Percentiles rank a stretch among this genome's conserved stretches.
phyloP scores from a whole-genome alignment of 108 stramenopile species.

The Stephanodiscus triporus region DNA sequence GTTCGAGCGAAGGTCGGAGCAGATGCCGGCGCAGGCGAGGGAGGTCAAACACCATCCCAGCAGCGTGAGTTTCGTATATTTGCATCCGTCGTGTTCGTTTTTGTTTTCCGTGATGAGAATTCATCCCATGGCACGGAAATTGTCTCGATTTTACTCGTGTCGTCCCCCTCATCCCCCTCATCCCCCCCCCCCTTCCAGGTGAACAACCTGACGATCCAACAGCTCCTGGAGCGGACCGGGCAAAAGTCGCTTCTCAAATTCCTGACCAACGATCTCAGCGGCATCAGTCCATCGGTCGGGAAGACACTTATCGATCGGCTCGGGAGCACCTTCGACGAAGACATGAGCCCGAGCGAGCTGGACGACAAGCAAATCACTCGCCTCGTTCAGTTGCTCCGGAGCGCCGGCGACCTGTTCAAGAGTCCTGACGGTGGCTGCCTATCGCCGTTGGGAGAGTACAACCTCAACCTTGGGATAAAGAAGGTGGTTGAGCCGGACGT shows the following conservation, averaged over 20 bases:
- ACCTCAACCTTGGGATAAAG: conserved; percentile 93
- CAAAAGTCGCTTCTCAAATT: conserved; percentile 80
- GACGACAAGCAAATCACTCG: conserved; percentile 78
- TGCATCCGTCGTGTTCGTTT: neutral
- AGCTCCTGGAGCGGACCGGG: conserved; percentile 81
- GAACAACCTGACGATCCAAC: conserved; percentile 93
- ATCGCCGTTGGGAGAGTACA: conserved; percentile 96
- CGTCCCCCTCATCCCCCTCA: too few species aligned
- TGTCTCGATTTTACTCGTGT: neutral
- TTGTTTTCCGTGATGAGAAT: neutral
- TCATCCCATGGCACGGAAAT: neutral
- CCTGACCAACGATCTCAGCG: conserved; percentile 72
- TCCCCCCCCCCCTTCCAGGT: conserved; percentile 31
- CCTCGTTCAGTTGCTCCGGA: conserved; percentile 84
- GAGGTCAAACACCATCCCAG: conserved; percentile 95
- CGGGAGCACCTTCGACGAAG: conserved; percentile 53
- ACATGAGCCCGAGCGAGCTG: conserved; percentile 57
- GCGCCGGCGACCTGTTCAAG: conserved; percentile 77
- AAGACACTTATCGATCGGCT: conserved; percentile 69
- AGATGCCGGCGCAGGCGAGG: conserved; percentile 89
- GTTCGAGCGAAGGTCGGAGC: conserved; percentile 83
- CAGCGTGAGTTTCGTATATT: conserved; percentile 53
- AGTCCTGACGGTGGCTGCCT: conserved; percentile 92
- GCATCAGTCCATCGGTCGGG: conserved; percentile 67
- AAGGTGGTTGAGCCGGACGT: conserved; percentile 91